Evolutionary conservation across 1,139 yeast species (phyloP), one percentile per base, ranked within the genome.

Genomic region (Protomyces inouyei): DNA sequence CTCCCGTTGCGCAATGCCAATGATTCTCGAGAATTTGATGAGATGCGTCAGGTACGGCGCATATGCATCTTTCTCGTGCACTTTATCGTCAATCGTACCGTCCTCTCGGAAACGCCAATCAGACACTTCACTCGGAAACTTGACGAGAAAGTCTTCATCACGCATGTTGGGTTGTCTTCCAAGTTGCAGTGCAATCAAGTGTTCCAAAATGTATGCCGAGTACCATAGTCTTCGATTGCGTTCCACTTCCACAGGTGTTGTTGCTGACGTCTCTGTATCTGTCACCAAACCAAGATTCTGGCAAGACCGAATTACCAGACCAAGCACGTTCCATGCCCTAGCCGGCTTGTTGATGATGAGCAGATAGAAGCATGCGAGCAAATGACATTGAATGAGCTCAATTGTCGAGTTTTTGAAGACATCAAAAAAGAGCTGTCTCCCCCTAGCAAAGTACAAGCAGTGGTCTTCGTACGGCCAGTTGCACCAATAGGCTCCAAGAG

Each of bases 121-220:
- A 45, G 65, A 65, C 28, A 66, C 60, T 25, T 66, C 68, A 36
- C 61, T 57, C n/a, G 69, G 69, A 9, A 66, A 53, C 14, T 67
- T 65, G 8, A 67, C 65, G 6, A 67, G 45, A 9, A 52, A 57
- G 21, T 60, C 59, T 28, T 61, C 57, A 48, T 67, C 69, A 3
- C 64, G 57, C 45, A 67, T 66, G 48, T 61, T 63, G 14, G 69
- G 65, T 28, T 67, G 67, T 21, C 69, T 60, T 5, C 69, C 69
- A 3, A 67, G 61, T 56, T 66, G 53, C 8, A 65, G 61, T 38
- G 68, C 64, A 23, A 67, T 46, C 38, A 64, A 57, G n/a, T 67
- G 64, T 51, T 67, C 69, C 46, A 67, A 38, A 23, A 67, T 68
- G 35, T 67, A 67, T 8, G 66, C 43, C 14, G 68, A 66, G 37